Conservation (phyloP, 108 stramenopile genomes). For the Fistulifera solaris region DNA sequence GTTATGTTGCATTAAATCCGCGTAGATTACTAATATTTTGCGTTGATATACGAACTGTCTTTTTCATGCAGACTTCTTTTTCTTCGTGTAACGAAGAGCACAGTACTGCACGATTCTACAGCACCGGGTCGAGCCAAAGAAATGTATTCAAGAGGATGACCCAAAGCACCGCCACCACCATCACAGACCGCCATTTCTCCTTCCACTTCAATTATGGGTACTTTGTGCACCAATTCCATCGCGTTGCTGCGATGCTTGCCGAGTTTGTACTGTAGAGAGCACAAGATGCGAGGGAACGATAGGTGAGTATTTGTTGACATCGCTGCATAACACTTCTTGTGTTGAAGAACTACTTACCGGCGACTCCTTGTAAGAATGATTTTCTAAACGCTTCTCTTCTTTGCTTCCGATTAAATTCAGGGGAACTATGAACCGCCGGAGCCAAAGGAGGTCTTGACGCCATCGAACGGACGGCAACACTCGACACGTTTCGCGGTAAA, state of each 20-base stretch:
- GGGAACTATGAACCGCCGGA: too few species aligned
- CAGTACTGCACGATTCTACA: constrained; percentile 70
- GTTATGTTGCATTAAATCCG: too few species aligned
- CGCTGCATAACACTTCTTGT: too few species aligned
- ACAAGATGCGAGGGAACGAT: too few species aligned
- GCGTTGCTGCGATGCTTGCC: constrained; percentile 95
- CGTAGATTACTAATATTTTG: too few species aligned
- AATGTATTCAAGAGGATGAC: constrained; percentile 94
- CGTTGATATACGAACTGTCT: too few species aligned
- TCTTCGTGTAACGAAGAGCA: constrained; percentile 43
- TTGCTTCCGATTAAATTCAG: not conserved
- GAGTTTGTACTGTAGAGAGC: constrained; percentile 47
- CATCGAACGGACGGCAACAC: too few species aligned
- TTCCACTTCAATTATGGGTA: constrained; percentile 85
- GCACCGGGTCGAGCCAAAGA: constrained; percentile 56
- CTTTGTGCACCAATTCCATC: constrained; percentile 72
- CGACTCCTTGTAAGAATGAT: constrained; percentile 7
- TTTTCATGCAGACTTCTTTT: constrained; percentile 2
- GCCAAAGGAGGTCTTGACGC: too few species aligned
- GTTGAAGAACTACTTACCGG: not conserved
- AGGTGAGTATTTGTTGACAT: too few species aligned
- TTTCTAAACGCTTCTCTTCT: constrained; percentile 7
- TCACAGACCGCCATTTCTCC: constrained; percentile 89
- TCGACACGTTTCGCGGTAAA: too few species aligned
- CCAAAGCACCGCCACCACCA: constrained; percentile 92